phyloP scores from a whole-genome alignment of 768 basidiomycete species.

The Boletus sp. region DNA sequence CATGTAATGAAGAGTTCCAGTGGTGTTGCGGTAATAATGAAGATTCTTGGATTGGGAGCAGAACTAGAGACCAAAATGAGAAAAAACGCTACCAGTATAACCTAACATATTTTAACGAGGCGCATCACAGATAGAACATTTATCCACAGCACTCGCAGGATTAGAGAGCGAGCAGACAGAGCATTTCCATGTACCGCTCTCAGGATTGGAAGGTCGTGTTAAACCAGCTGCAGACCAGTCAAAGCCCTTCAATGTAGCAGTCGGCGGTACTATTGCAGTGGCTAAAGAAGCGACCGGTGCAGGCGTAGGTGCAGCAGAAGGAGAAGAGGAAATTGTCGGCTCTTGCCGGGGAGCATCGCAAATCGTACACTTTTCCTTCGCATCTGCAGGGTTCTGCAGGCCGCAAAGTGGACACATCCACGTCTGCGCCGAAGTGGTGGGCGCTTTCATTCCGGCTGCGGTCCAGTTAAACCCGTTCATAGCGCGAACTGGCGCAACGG shows the following conservation, averaged over 20 bases:
- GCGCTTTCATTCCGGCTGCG: slow-evolving; percentile 55
- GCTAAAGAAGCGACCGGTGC: not conserved
- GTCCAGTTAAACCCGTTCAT: slow-evolving; percentile 55
- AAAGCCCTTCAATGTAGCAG: slow-evolving; percentile 25
- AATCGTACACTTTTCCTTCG: slow-evolving; percentile 42
- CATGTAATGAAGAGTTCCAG: slow-evolving; percentile 4
- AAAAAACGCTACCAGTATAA: slow-evolving; percentile 15
- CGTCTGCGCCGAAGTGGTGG: slow-evolving; percentile 24
- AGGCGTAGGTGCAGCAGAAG: slow-evolving; percentile 1
- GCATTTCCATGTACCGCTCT: slow-evolving; percentile 38
- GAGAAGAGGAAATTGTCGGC: slow-evolving; percentile 14
- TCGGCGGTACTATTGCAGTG: not conserved
- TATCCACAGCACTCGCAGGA: slow-evolving; percentile 38
- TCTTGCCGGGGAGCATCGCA: slow-evolving; percentile 40
- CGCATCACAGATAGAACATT: slow-evolving; percentile 52
- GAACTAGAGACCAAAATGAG: slow-evolving; percentile 4
- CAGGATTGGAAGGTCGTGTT: slow-evolving; percentile 23
- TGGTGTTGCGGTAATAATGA: not conserved
- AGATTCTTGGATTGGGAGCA: not conserved
- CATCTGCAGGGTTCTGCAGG: slow-evolving; percentile 36
- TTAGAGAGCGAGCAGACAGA: slow-evolving; percentile 42
- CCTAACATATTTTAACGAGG: slow-evolving; percentile 29
- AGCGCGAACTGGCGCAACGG: slow-evolving; percentile 16
- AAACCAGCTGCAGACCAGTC: slow-evolving; percentile 41
- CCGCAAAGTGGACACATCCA: slow-evolving; percentile 62